Conservation (phyloP, 257 asterid genomes). For the Linderniella brevidens region DNA sequence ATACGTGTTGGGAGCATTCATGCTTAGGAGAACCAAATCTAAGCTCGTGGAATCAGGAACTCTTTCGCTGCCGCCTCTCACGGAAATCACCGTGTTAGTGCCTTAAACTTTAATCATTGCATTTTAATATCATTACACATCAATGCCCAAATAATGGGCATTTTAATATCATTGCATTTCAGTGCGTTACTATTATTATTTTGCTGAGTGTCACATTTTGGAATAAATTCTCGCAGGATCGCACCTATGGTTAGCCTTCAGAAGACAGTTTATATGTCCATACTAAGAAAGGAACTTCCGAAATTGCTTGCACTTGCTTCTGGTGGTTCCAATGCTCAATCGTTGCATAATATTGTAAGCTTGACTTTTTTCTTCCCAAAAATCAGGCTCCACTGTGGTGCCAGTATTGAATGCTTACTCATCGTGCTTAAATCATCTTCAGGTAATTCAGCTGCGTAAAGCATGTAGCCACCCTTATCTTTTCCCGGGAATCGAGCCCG, state of each 20-base stretch:
- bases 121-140: conserved; percentile 3
- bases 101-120: conserved; percentile 10
- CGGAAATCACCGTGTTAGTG: conserved; percentile 85
- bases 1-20: conserved; percentile 67
- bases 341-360: conserved; percentile 74
- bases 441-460: conserved; percentile 92
- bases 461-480: conserved; percentile 98
- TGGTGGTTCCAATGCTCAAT: conserved; percentile 48
- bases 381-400: too few species aligned
- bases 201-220: conserved; percentile 5
- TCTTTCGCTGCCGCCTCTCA: conserved; percentile 69
- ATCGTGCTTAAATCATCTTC: conserved; percentile 4
- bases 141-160: conserved; percentile 6
- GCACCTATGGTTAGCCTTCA: conserved; percentile 68
- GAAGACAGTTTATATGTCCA: conserved; percentile 70
- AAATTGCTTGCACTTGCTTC: conserved; percentile 79
- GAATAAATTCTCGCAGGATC: conserved; percentile 40
- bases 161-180: not conserved
- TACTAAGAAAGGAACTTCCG: conserved; percentile 76
- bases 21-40: conserved; percentile 91
- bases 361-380: conserved; percentile 2
- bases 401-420: too few species aligned
- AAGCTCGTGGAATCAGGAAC: conserved; percentile 65
- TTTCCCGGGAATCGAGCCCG: conserved; percentile 96
- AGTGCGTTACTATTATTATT: conserved; percentile 2